Evolutionary conservation across 2,329 filamentous ascomycete genomes (phyloP), one percentile per base, ranked within the genome.

Genomic region (Aureobasidium melanogenum): DNA sequence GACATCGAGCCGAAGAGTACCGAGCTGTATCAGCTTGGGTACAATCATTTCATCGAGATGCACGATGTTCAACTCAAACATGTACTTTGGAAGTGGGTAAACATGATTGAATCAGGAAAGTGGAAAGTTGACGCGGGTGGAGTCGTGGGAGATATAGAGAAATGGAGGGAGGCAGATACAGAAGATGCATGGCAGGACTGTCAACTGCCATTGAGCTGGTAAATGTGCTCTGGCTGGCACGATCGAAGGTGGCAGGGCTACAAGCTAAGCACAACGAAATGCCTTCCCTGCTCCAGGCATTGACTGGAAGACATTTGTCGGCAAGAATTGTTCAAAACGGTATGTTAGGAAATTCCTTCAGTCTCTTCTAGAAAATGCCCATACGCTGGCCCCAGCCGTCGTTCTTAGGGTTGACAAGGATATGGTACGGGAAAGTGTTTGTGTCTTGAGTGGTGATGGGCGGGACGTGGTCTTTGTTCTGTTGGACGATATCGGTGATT

Each of bases 401-500:
- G 63, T 86, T 82, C 22, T 36, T 59, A n/a, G 56, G 56, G 26
- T 59, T 59, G 63, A 97, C 85, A 64, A 88, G 83, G 71, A 97
- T 96, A 74, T 92, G 88, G 75, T 96, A 97, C 0, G 93, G 93
- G 70, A 97, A 99, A 0, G 94, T 93, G 73, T 97, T 97, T 51
- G 88, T 80, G 64, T 93, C 90, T 71, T 87, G 91, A 24, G 91
- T 94, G 9, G 91, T 97, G 69, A 97, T 97, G 55, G 93, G 94
- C 1, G 94, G 94, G 66, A 99, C 97, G 74, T 97, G 94, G 70
- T 95, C 90, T 73, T 95, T 96, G 75, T 97, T 88, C 56, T 84
- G 79, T 75, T 96, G 96, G 69, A 90, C 91, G 59, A 89, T 88
- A 64, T 86, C 87, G 67, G 97, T 84, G 68, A 97, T 93, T 76